These are phyloP conservation scores for Boletus reticulatus DNA, from an alignment of 768 basidiomycete genomes.

Conservation along the genomic window DNA sequence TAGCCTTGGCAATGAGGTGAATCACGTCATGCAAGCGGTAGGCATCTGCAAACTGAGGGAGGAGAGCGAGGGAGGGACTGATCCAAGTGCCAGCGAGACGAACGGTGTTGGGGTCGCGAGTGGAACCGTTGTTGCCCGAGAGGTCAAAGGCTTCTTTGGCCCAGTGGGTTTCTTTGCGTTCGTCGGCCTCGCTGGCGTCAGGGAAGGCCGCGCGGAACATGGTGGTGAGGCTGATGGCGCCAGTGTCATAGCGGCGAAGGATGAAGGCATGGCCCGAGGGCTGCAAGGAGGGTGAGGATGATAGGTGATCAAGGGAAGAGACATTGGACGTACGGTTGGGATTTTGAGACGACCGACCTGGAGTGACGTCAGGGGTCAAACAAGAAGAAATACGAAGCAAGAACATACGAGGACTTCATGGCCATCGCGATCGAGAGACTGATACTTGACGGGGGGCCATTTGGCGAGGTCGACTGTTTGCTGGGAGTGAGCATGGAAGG, in stretches of 20 bases:
- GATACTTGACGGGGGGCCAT: constrained; percentile 83
- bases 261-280: constrained; percentile 87
- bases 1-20: constrained; percentile 62
- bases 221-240: constrained; percentile 88
- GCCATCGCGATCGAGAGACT: constrained; percentile 85
- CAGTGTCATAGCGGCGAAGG: constrained; percentile 89
- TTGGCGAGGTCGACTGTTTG: constrained; percentile 39
- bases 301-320: neutral
- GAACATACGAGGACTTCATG: constrained; percentile 75
- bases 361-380: constrained; percentile 20
- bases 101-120: constrained; percentile 55
- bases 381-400: neutral
- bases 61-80: constrained; percentile 57
- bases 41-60: constrained; percentile 52
- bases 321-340: constrained; percentile 63
- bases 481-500: neutral
- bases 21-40: constrained; percentile 67
- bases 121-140: constrained; percentile 71
- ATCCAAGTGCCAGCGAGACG: constrained; percentile 93
- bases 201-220: constrained; percentile 98
- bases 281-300: constrained; percentile 37
- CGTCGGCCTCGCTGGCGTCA: constrained; percentile 68
- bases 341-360: constrained; percentile 90
- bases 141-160: constrained; percentile 78
- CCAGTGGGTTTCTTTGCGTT: constrained; percentile 80